Base-by-base conservation (phyloP, 306 rosid genomes). In the Sophora flavescens region DNA sequence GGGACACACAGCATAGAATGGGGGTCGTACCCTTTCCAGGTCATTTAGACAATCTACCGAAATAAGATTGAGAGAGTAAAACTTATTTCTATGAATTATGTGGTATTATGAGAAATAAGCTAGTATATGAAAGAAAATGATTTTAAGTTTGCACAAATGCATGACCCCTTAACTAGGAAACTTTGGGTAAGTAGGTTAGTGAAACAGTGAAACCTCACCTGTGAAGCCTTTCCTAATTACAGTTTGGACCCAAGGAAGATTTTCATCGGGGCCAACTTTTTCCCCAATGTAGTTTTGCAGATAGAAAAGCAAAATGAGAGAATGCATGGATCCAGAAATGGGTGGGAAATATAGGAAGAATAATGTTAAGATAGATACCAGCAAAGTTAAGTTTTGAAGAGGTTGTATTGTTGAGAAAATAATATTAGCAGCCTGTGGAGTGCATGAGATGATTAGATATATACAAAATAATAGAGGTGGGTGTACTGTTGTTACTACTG, bases 341-440 rank as follows among this genome's bases (percentile, higher is more conserved):
- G 30, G 38, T 12, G 68, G 41, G 11, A 36, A 8, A 70, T 17
- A 14, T 0, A 77, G 2, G 8, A 26, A 72, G 38, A 70, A 65
- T 11, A 47, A 48, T 11, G 41, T 11, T 38, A 56, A 61, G 22
- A 45, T 14, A 38, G 66, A 70, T 84, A 94, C 98, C 88, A 89
- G 78, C 6, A 84, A 3, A 54, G 4, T 8, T 15, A 78, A 1
- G 83, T 90, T 94, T 0, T 91, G 96, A 77, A 86, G 84, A 68
- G 98, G 98, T 54, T 94, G 98, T 77, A 94, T 90, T 71, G 84
- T 77, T 36, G 98, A 90, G 78, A 78, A 78, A 76, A 94, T 95
- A 65, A 94, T 74, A 58, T 47, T 86, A 47, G 91, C 85, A 79
- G 83, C 93, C 98, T 94, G 73, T 30, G 65, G 45, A 85, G 22